These are phyloP conservation scores for Spirogloea muscicola DNA, from an alignment of 139 green algal species.

Conservation along the genomic window DNA sequence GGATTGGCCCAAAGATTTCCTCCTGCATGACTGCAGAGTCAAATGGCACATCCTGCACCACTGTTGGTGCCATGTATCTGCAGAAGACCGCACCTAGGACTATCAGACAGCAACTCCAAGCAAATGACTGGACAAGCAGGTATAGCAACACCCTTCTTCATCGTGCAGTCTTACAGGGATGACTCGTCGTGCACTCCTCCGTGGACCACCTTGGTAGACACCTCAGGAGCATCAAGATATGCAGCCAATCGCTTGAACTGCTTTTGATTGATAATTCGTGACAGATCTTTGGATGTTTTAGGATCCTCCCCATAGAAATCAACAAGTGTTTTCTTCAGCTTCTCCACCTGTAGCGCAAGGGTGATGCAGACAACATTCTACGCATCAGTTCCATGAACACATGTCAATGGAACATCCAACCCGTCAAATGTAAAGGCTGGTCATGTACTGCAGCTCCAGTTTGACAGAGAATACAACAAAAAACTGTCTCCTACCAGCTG, in stretches of 20 bases:
- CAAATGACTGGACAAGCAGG: too few species aligned
- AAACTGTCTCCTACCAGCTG: slow-evolving; percentile 35
- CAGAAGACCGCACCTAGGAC: too few species aligned
- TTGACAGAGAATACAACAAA: too few species aligned
- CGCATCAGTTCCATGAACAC: too few species aligned
- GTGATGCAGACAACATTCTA: too few species aligned
- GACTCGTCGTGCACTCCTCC: background rate
- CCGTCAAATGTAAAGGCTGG: background rate
- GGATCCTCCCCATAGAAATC: slow-evolving; percentile 19
- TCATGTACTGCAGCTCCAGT: background rate
- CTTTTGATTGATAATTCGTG: slow-evolving; percentile 15
- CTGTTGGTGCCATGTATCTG: slow-evolving; percentile 49
- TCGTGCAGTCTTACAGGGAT: too few species aligned
- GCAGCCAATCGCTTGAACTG: slow-evolving; percentile 20
- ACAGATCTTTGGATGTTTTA: slow-evolving; percentile 1
- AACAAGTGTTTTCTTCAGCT: slow-evolving; percentile 3
- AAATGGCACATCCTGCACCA: slow-evolving; percentile 33
- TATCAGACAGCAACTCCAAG: too few species aligned
- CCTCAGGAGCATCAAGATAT: background rate
- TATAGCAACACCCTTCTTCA: too few species aligned
- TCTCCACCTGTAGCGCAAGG: background rate
- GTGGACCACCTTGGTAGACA: background rate
- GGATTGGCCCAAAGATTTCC: slow-evolving; percentile 57
- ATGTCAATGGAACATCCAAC: too few species aligned
- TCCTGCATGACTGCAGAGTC: slow-evolving; percentile 48